A percentile compares a stretch with the other conserved stretches of the same genome.
Evolutionary conservation across 306 rosid species (phyloP).

Genomic region (Casuarina cunninghamiana): DNA sequence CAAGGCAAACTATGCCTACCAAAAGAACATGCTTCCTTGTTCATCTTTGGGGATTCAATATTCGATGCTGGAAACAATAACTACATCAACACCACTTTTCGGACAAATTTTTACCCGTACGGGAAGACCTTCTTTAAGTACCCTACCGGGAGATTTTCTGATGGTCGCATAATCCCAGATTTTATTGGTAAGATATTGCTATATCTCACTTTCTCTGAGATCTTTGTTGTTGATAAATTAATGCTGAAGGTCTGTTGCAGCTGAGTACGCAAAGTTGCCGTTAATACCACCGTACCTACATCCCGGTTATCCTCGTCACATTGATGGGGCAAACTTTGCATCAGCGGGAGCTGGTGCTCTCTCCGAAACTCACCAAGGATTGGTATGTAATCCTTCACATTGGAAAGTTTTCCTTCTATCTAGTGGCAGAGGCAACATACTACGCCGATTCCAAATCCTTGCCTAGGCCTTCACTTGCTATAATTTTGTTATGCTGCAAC

Average conservation of each 20-base stretch:
- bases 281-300: slow-evolving; percentile 44
- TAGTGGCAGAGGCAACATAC: neutral
- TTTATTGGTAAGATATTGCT: slow-evolving; percentile 37
- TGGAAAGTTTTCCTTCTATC: neutral
- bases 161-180: slow-evolving; percentile 52
- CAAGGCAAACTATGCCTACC: slow-evolving; percentile 13
- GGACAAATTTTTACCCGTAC: slow-evolving; percentile 40
- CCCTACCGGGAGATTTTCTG: slow-evolving; percentile 45
- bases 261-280: slow-evolving; percentile 48
- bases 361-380: slow-evolving; percentile 34
- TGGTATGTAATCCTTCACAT: slow-evolving; percentile 20
- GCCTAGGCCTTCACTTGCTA: neutral
- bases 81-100: slow-evolving; percentile 31
- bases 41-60: slow-evolving; percentile 63
- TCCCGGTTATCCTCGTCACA: slow-evolving; percentile 28
- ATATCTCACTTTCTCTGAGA: neutral
- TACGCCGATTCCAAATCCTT: neutral
- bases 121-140: slow-evolving; percentile 51
- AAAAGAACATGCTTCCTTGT: slow-evolving; percentile 30
- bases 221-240: neutral
- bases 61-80: slow-evolving; percentile 64
- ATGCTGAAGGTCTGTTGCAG: slow-evolving; percentile 24
- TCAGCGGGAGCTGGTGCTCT: slow-evolving; percentile 67
- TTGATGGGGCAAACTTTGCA: slow-evolving; percentile 58
- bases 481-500: too few relatives aligned